Base-by-base conservation (phyloP, 2,329 filamentous ascomycete species). In the Sphaceloma murrayae region DNA sequence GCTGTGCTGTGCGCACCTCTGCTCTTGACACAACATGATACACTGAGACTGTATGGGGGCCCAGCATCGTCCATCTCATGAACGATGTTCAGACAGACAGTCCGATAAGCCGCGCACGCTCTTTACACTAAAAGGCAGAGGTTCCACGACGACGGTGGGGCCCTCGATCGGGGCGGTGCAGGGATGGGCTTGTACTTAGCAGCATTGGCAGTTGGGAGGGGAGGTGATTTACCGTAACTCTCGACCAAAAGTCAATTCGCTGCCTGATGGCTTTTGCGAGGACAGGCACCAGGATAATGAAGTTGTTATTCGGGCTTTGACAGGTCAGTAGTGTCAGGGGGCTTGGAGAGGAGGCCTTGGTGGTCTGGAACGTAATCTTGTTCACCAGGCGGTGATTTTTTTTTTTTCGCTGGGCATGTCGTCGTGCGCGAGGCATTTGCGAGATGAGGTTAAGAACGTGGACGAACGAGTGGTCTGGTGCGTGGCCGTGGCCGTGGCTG, bases 321-420 rank as follows among this genome's bases (percentile, higher is more conserved):
- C n/a, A n/a, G 6, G 24, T 27, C 24, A 27, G 24, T 7, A 27
- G 11, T 27, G 24, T 27, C 24, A n/a, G 24, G 8, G 34, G n/a
- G 34, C 34, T 39, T 26, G 34, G 24, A n/a, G n/a, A n/a, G 33
- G 18, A 22, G 33, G 34, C 21, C 34, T 39, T 26, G 34, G 34
- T 34, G 34, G 34, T 39, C 21, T 39, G 21, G 22, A 39, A 2
- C 6, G 11, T 17, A n/a, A 14, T 17, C n/a, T 26, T 31, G 29
- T 11, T 13, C 29, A 14, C 4, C 29, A 14, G 29, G 27, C 4
- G 7, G 7, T 10, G 7, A 7, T 3, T 30, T 30, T 4, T 30
- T 11, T 3, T 30, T 30, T 13, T 30, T 30, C 10, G 27, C 10
- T 30, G n/a, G n/a, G n/a, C n/a, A n/a, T n/a, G n/a, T n/a, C n/a